These are phyloP conservation scores for Ceratobasidium sp. DNA, from an alignment of 1,284 basidiomycete species.

Conservation along the genomic window DNA sequence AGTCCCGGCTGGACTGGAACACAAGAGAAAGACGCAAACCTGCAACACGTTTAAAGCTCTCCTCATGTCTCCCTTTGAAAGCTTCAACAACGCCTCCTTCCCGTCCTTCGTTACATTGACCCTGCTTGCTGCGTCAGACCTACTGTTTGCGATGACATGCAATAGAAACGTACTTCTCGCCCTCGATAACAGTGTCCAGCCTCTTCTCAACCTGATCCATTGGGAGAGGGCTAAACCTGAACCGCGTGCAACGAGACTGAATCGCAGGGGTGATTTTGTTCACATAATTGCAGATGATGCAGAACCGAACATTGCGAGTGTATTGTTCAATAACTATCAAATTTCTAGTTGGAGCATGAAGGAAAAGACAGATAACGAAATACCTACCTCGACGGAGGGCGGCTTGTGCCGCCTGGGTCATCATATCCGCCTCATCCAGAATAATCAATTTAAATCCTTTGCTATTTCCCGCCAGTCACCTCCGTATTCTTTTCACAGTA, in stretches of 20 bases:
- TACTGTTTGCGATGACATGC: background rate
- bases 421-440: slow-evolving; percentile 99
- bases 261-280: slow-evolving; percentile 99
- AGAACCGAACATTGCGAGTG: slow-evolving; percentile 98
- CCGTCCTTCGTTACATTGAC: slow-evolving; percentile 89
- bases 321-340: slow-evolving; percentile 96
- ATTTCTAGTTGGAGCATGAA: no score
- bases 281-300: slow-evolving; percentile 99
- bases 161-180: slow-evolving; percentile 72
- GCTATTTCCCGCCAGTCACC: slow-evolving; percentile 58
- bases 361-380: no score
- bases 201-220: slow-evolving; percentile 85
- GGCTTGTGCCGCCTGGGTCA: slow-evolving; percentile 97
- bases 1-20: background rate
- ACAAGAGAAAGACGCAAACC: slow-evolving; percentile 45
- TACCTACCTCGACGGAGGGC: slow-evolving; percentile 81
- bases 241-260: slow-evolving; percentile 97
- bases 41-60: slow-evolving; percentile 95
- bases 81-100: slow-evolving; percentile 86
- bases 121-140: slow-evolving; percentile 53
- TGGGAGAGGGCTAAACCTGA: slow-evolving; percentile 95
- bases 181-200: slow-evolving; percentile 79
- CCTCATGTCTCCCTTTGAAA: slow-evolving; percentile 97
- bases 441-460: slow-evolving; percentile 98
- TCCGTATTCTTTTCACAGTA: background rate